Conservation (phyloP, 2,329 filamentous ascomycete genomes). For the Thielaviopsis euricoi region DNA sequence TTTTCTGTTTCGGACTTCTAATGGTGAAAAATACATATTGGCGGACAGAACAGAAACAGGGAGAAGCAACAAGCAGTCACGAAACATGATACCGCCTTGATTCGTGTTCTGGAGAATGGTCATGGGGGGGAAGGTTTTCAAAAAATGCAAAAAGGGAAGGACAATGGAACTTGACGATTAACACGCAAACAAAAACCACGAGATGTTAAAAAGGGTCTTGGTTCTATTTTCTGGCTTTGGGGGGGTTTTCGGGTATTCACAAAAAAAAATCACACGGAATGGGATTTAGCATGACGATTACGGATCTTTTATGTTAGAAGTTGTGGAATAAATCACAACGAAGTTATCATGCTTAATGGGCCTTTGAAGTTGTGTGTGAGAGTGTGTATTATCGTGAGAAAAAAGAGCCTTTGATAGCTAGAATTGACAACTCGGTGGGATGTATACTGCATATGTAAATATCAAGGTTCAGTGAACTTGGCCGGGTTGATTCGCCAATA, state of each 20-base stretch:
- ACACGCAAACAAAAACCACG: neutral
- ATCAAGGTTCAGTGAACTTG: no score
- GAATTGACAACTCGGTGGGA: no score
- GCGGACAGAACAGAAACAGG: neutral
- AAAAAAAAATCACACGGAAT: neutral
- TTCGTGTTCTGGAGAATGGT: neutral
- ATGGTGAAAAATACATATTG: neutral
- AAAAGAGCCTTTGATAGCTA: no score
- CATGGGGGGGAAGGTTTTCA: neutral
- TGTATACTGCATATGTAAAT: no score
- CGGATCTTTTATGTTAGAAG: neutral
- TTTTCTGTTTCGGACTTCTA: neutral
- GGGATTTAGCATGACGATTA: slow-evolving; percentile 5
- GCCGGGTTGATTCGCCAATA: no score
- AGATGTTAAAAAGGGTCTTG: neutral
- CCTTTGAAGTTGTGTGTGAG: neutral
- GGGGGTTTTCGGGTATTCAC: neutral
- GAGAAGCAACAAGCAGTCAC: neutral
- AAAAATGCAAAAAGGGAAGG: neutral
- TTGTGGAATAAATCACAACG: neutral
- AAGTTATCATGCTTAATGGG: neutral
- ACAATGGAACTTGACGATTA: neutral
- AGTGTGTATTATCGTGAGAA: no score
- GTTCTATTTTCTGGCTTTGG: neutral
- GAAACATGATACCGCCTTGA: neutral